Evolutionary conservation across 1,139 yeast genomes (phyloP).

Genomic region (Zygosaccharomyces sapae): DNA sequence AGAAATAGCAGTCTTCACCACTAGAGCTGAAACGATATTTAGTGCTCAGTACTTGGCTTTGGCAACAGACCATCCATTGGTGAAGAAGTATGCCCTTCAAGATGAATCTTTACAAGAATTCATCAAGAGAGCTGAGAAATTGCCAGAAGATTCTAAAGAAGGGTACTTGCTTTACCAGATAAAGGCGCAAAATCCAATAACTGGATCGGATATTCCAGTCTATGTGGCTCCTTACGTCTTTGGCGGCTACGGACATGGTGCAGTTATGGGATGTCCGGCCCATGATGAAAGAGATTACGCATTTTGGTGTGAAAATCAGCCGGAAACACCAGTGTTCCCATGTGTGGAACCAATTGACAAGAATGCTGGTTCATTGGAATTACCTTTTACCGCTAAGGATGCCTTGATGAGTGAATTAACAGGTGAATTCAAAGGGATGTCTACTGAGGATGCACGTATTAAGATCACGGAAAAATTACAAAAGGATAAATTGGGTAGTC

Average conservation of each 20-base stretch:
- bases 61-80: conserved; percentile 66
- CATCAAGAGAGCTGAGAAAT: conserved; percentile 39
- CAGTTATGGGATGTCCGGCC: conserved; percentile 98
- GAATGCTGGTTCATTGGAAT: conserved; percentile 14
- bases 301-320: conserved; percentile 69
- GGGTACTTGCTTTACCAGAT: conserved; percentile 55
- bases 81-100: conserved; percentile 37
- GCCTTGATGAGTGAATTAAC: conserved; percentile 54
- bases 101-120: conserved; percentile 47
- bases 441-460: conserved; percentile 49
- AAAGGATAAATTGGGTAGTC: conserved; percentile 42
- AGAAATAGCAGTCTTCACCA: conserved; percentile 61
- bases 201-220: conserved; percentile 54
- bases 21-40: conserved; percentile 82
- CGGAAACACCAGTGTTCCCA: conserved; percentile 38
- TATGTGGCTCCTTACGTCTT: conserved; percentile 89
- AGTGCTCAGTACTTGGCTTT: conserved; percentile 81
- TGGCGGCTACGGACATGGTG: conserved; percentile 79
- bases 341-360: conserved; percentile 15
- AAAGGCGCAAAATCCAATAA: conserved; percentile 59
- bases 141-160: conserved; percentile 52
- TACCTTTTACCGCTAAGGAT: conserved; percentile 48
- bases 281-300: conserved; percentile 80
- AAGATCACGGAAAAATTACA: conserved; percentile 46
- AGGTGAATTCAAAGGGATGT: conserved; percentile 50